phyloP scores from a whole-genome alignment of 805 yeast genomes.

The Spathaspora boniae region DNA sequence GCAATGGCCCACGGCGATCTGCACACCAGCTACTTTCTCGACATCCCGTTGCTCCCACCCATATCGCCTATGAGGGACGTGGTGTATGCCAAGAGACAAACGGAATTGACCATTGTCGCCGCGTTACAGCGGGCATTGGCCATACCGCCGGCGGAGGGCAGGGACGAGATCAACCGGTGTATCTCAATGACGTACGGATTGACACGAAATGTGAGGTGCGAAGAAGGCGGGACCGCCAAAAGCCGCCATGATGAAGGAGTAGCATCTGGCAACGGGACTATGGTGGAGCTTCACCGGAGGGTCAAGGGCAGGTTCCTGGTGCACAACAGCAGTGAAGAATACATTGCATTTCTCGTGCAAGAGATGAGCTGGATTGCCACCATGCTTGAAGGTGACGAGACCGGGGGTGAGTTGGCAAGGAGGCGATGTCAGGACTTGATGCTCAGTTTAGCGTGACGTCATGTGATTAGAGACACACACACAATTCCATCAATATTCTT shows the following conservation, averaged over 20 bases:
- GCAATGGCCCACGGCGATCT: too few species aligned
- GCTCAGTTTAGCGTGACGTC: constrained; percentile 7
- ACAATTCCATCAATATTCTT: constrained; percentile 1
- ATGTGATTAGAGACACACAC: neutral
- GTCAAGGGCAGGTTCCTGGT: neutral
- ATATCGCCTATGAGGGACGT: constrained; percentile 33
- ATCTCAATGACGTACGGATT: constrained; percentile 13
- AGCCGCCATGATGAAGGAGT: constrained; percentile 6
- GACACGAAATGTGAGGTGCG: constrained; percentile 10
- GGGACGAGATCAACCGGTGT: constrained; percentile 9
- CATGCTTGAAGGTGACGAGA: constrained; percentile 8
- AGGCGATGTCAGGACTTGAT: constrained; percentile 12
- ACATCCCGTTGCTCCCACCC: constrained; percentile 26
- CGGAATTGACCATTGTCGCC: constrained; percentile 28
- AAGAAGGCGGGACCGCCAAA: constrained; percentile 1
- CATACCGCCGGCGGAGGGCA: constrained; percentile 2
- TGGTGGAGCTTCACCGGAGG: neutral
- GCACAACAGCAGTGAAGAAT: constrained; percentile 10
- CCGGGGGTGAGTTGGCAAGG: constrained; percentile 9
- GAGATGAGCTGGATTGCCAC: constrained; percentile 10
- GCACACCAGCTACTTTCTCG: constrained; percentile 10
- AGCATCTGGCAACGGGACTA: constrained; percentile 1
- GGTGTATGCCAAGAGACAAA: constrained; percentile 29
- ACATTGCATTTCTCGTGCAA: constrained; percentile 11
- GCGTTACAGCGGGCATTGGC: constrained; percentile 10